phyloP scores from a whole-genome alignment of 768 basidiomycete genomes.

The Clitopilus passeckerianus region DNA sequence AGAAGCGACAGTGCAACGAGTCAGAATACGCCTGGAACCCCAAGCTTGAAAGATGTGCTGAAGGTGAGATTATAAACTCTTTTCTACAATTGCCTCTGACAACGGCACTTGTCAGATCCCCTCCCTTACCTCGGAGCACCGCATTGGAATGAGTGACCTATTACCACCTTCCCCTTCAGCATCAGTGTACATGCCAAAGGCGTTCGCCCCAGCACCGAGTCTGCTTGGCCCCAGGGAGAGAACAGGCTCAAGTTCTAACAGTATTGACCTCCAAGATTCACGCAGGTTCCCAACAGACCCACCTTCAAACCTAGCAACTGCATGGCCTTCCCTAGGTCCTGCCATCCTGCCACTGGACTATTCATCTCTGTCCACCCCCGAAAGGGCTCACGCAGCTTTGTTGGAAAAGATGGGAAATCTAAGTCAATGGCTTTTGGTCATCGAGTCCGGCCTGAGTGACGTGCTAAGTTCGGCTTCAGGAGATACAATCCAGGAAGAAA shows the following conservation, averaged over 20 bases:
- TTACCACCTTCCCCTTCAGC: constrained; percentile 70
- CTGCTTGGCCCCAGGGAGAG: constrained; percentile 23
- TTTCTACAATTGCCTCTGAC: background rate
- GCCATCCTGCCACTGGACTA: constrained; percentile 69
- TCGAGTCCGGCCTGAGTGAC: constrained; percentile 66
- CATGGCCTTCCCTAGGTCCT: constrained; percentile 28
- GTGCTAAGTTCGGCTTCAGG: constrained; percentile 52
- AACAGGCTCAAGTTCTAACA: constrained; percentile 9
- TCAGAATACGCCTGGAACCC: constrained; percentile 34
- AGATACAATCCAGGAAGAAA: constrained; percentile 63
- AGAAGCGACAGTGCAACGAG: constrained; percentile 44
- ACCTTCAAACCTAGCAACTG: constrained; percentile 11
- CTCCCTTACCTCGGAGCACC: constrained; percentile 63
- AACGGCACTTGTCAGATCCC: constrained; percentile 43
- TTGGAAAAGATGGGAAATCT: constrained; percentile 72
- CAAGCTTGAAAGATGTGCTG: constrained; percentile 67
- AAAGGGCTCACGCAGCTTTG: constrained; percentile 64
- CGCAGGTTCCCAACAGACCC: constrained; percentile 12
- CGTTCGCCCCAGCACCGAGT: constrained; percentile 31
- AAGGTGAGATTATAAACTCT: constrained; percentile 40
- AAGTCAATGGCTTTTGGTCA: constrained; percentile 65
- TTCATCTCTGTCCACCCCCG: constrained; percentile 42
- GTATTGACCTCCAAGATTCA: constrained; percentile 15
- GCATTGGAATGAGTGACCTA: constrained; percentile 62
- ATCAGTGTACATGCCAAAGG: constrained; percentile 29